Base-by-base conservation (phyloP, 192 early-diverging fungal genomes). In the Spizellomyces sp. region DNA sequence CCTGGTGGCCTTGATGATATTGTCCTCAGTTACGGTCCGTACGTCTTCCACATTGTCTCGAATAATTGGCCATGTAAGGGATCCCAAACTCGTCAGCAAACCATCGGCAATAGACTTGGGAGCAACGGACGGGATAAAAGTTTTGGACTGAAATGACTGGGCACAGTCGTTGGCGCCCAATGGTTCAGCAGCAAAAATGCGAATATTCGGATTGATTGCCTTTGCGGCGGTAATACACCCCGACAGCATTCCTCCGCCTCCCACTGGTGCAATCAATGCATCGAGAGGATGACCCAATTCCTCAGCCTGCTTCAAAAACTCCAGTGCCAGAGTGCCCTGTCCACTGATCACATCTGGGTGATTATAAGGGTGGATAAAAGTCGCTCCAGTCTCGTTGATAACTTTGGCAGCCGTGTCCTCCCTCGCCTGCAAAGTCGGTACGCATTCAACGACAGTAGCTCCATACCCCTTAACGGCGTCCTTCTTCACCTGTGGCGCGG, bases 151-250 rank as follows among this genome's bases (percentile, higher is more conserved):
- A 42, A 77, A 77, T 1, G 81, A 74, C 5, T 71, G 75, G 22
- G 64, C 64, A 9, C 69, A 66, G 55, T 85, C 84, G 43, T 85
- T 64, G 12, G 82, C 84, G 2, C 36, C 42, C 2, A 14, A 46
- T 6, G 83, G 83, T 63, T 87, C 86, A 21, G 84, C 86, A 10
- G 67, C 86, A 65, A 88, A 86, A 15, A 87, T 73, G 17, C 71
- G 64, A 14, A 86, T 57, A 7, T 46, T 50, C 8, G 76, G 74
- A 6, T 71, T 67, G 7, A 82, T n/a, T 4, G 22, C 45, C 55
- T 81, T 77, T 0, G 72, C 81, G 14, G 84, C 82, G 15, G 81
- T 59, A 6, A 75, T 19, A 48, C 80, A 85, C 8, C 86, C 86
- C 10, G 79, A 67, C 9, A 87, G 21, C 80, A 87, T 73, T 8